Base-by-base conservation (phyloP, 2,329 filamentous ascomycete genomes). In the Penicillium sp. region DNA sequence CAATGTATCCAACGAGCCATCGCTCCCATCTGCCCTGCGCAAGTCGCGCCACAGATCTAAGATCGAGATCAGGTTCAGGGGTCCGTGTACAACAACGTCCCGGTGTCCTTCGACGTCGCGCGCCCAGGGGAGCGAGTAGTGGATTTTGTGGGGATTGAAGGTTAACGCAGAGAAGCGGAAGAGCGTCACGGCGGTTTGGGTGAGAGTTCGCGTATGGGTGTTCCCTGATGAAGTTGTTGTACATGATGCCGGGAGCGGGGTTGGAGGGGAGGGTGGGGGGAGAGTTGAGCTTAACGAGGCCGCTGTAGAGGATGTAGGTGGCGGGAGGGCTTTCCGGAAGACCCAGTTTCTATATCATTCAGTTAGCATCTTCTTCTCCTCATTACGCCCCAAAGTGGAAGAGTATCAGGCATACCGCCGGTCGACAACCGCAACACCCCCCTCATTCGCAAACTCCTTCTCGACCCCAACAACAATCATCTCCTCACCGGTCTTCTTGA, bases 391-490 rank as follows among this genome's bases (percentile, higher is more conserved):
- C 35, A 15, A 41, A 15, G 35, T 41, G 15, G 35, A 41, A 15
- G 11, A 15, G 11, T 5, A 15, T 13, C 15, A 41, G 13, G 21
- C 35, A 56, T 65, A 84, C 78, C 88, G 79, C 66, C 78, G 78
- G 71, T 90, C 88, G 38, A 84, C 71, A 30, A 90, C 67, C 0
- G 81, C 81, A 49, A 85, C 66, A 0, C 85, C 87, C 21, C 79
- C 67, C 6, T 81, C 78, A 44, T 83, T 83, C 69, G 80, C 78
- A 60, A 87, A 85, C 62, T 83, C 80, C 75, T 90, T 90, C 73
- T 87, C 83, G 0, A 90, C 84, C 1, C 86, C 82, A 0, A 90
- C 88, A 1, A 90, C 81, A 0, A 90, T 80, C 87, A 90, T 90
- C 64, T 86, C 85, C 35, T 84, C 81, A 0, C 82, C 86, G 0